A percentile compares a stretch with the other conserved stretches of the same genome.
Evolutionary conservation across 1,139 yeast species (phyloP).

Genomic region (Yamadazyma diospyri): DNA sequence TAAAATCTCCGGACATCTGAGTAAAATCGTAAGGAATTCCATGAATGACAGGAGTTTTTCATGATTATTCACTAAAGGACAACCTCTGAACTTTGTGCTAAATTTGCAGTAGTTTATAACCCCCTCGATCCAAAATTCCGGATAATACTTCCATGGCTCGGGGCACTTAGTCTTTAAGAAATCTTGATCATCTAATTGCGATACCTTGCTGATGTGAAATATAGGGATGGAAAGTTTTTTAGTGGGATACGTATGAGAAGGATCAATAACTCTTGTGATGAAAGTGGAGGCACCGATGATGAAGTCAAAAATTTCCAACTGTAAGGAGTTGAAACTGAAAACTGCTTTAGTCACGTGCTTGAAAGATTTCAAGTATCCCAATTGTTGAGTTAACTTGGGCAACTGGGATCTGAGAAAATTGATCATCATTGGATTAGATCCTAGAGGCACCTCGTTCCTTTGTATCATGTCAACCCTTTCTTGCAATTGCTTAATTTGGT

Average conservation of each 20-base stretch:
- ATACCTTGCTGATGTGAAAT: slow-evolving; percentile 45
- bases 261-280: slow-evolving; percentile 69
- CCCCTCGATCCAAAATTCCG: slow-evolving; percentile 85
- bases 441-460: slow-evolving; percentile 25
- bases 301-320: slow-evolving; percentile 70
- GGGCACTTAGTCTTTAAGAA: slow-evolving; percentile 64
- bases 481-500: slow-evolving; percentile 48
- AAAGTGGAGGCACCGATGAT: slow-evolving; percentile 73
- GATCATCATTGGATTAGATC: slow-evolving; percentile 28
- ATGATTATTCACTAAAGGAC: slow-evolving; percentile 55
- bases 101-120: slow-evolving; percentile 71
- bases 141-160: slow-evolving; percentile 76
- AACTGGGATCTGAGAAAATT: slow-evolving; percentile 34
- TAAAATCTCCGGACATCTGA: slow-evolving; percentile 81
- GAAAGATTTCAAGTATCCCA: slow-evolving; percentile 38
- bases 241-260: slow-evolving; percentile 61
- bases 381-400: slow-evolving; percentile 42
- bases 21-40: slow-evolving; percentile 67
- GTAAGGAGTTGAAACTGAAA: slow-evolving; percentile 52
- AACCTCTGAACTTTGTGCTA: slow-evolving; percentile 54
- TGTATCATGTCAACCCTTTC: slow-evolving; percentile 50
- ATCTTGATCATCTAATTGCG: slow-evolving; percentile 65
- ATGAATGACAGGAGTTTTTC: slow-evolving; percentile 56
- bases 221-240: slow-evolving; percentile 60
- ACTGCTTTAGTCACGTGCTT: slow-evolving; percentile 58